A percentile compares a stretch with the other conserved stretches of the same genome.
Evolutionary conservation across 2,329 filamentous ascomycete genomes (phyloP).

Genomic region (Dactylellina cionopaga): DNA sequence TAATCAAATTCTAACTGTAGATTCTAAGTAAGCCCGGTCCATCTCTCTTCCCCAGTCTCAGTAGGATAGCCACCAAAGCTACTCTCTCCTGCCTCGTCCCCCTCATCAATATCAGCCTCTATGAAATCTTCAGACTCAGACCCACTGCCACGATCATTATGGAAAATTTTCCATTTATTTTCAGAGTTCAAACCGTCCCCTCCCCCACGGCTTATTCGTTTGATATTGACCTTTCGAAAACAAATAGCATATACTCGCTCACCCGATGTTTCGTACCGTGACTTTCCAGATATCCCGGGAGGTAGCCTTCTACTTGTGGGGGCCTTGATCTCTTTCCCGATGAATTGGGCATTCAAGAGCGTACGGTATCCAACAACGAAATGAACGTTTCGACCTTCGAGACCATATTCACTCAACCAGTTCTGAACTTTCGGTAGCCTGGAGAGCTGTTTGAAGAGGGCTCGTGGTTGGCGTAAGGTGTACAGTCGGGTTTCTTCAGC

Average conservation of each 20-base stretch:
- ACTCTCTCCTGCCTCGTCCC: constrained; percentile 15
- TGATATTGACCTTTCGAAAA: constrained; percentile 26
- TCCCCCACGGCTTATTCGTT: neutral
- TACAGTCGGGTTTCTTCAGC: constrained; percentile 38
- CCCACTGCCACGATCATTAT: neutral
- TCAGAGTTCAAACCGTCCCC: constrained; percentile 3
- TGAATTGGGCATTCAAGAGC: constrained; percentile 26
- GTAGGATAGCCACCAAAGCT: neutral
- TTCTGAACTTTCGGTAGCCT: neutral
- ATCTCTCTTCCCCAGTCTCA: constrained; percentile 1
- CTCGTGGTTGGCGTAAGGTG: constrained; percentile 20
- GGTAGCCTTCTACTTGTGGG: neutral
- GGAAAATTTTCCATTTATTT: constrained; percentile 26
- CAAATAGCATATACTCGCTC: constrained; percentile 40
- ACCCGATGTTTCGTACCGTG: constrained; percentile 29
- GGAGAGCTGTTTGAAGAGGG: constrained; percentile 20
- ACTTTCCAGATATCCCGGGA: neutral
- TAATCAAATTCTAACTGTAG: no score
- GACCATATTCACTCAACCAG: constrained; percentile 2
- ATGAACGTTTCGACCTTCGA: constrained; percentile 5
- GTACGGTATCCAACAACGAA: constrained; percentile 39
- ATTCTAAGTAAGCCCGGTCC: no score
- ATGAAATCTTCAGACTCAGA: constrained; percentile 1
- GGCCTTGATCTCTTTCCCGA: constrained; percentile 6
- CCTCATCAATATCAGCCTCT: constrained; percentile 12